Percentiles rank a stretch among this genome's conserved stretches.
Conservation (phyloP, 2,329 filamentous ascomycete species). For the Rhynchosporium agropyri region DNA sequence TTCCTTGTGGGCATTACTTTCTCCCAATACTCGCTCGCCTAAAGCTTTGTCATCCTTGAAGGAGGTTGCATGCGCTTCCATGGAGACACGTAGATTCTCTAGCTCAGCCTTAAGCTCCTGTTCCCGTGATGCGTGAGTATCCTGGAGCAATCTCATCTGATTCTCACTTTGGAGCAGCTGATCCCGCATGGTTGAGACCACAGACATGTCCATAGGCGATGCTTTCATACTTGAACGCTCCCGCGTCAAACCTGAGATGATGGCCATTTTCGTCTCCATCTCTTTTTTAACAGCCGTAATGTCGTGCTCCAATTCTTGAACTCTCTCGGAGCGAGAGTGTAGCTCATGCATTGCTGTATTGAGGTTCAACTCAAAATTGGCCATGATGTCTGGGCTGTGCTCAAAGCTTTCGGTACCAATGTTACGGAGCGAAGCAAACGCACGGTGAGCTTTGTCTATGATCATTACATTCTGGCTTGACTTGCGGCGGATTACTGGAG, state of each 20-base stretch:
- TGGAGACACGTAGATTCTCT: slow-evolving; percentile 58
- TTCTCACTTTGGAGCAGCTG: slow-evolving; percentile 86
- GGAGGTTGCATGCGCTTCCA: slow-evolving; percentile 29
- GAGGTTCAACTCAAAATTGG: slow-evolving; percentile 89
- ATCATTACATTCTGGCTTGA: slow-evolving; percentile 87
- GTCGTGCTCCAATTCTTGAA: slow-evolving; percentile 86
- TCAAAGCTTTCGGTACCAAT: slow-evolving; percentile 88
- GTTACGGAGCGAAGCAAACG: slow-evolving; percentile 85
- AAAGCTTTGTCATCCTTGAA: slow-evolving; percentile 27
- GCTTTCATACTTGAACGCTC: slow-evolving; percentile 88
- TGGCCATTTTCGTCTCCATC: slow-evolving; percentile 94
- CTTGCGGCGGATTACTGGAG: slow-evolving; percentile 86
- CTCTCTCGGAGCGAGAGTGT: slow-evolving; percentile 81
- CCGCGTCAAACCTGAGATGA: slow-evolving; percentile 90
- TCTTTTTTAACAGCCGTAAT: slow-evolving; percentile 85
- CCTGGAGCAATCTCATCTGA: slow-evolving; percentile 73
- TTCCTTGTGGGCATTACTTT: slow-evolving; percentile 38
- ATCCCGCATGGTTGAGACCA: slow-evolving; percentile 83
- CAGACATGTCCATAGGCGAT: slow-evolving; percentile 86
- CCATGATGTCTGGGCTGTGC: slow-evolving; percentile 77
- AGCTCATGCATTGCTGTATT: slow-evolving; percentile 93
- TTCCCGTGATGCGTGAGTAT: slow-evolving; percentile 73
- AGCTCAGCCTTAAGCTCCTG: slow-evolving; percentile 74
- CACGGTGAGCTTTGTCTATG: slow-evolving; percentile 88
- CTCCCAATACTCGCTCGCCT: slow-evolving; percentile 29